A percentile compares a stretch with the other conserved stretches of the same genome.
phyloP scores from a whole-genome alignment of 495 filamentous ascomycete genomes.

The Penicillium nucicola region DNA sequence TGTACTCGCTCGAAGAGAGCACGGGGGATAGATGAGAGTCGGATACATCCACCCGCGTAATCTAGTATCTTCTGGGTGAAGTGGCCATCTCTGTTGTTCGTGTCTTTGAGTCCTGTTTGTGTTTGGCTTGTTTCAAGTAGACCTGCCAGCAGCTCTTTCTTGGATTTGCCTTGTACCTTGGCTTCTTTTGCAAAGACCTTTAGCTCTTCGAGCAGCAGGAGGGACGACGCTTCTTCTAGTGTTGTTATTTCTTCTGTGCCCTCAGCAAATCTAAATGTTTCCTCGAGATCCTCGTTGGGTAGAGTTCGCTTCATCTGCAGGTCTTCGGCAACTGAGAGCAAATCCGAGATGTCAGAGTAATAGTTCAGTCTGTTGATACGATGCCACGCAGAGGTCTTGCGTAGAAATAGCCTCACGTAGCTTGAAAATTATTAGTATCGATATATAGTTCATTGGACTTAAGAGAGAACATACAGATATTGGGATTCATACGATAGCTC shows the following conservation, averaged over 20 bases:
- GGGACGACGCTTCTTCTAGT: conserved; percentile 79
- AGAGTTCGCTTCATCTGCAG: conserved; percentile 47
- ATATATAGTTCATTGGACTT: not conserved
- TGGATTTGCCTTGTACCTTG: conserved; percentile 86
- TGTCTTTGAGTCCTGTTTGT: conserved; percentile 68
- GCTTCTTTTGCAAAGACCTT: conserved; percentile 82
- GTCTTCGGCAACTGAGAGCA: conserved; percentile 57
- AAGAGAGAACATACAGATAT: conserved; percentile 64
- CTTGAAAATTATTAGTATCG: conserved; percentile 30
- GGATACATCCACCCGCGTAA: conserved; percentile 77
- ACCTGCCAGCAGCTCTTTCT: conserved; percentile 71
- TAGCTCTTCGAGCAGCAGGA: conserved; percentile 82
- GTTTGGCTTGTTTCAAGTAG: conserved; percentile 67
- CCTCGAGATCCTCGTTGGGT: conserved; percentile 44
- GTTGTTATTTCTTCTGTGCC: conserved; percentile 68
- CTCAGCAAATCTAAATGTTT: conserved; percentile 75
- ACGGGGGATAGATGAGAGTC: conserved; percentile 70
- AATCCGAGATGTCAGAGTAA: conserved; percentile 76
- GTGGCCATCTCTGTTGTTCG: conserved; percentile 56
- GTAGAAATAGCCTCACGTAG: conserved; percentile 90
- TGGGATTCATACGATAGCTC: conserved; percentile 79
- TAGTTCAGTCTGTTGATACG: conserved; percentile 74
- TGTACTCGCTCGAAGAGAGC: conserved; percentile 92
- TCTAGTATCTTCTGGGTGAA: conserved; percentile 74
- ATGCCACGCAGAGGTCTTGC: conserved; percentile 94